Percentiles rank a stretch among this genome's conserved stretches.
These are phyloP conservation scores for Vaucheria bursata DNA, from an alignment of 352 stramenopile genomes.

Conservation along the genomic window DNA sequence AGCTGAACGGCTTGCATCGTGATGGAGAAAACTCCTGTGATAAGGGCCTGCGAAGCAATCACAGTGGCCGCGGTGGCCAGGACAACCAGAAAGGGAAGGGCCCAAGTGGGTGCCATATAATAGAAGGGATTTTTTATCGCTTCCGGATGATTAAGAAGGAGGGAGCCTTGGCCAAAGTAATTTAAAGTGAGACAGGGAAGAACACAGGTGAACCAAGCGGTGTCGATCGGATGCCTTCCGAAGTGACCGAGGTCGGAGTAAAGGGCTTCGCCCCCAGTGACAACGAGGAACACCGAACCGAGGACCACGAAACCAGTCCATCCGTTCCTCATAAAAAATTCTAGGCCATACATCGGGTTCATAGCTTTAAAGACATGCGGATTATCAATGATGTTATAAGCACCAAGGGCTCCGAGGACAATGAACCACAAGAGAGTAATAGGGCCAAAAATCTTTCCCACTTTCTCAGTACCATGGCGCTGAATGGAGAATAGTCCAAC, in stretches of 20 bases:
- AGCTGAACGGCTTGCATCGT: background rate
- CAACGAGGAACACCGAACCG: background rate
- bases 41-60: background rate
- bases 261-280: background rate
- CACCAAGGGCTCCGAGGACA: background rate
- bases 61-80: background rate
- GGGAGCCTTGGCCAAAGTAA: background rate
- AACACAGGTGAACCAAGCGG: background rate
- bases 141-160: background rate
- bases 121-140: background rate
- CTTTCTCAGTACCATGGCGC: background rate
- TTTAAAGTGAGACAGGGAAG: background rate
- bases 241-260: background rate
- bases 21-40: background rate
- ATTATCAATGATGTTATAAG: background rate
- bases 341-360: background rate
- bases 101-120: background rate
- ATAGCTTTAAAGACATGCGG: background rate
- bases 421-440: background rate
- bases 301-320: background rate
- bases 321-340: background rate
- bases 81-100: background rate
- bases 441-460: background rate
- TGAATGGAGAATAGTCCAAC: slow-evolving; percentile 1
- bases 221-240: background rate